phyloP scores from a whole-genome alignment of 2,329 filamentous ascomycete species.

The Fusarium albidum region DNA sequence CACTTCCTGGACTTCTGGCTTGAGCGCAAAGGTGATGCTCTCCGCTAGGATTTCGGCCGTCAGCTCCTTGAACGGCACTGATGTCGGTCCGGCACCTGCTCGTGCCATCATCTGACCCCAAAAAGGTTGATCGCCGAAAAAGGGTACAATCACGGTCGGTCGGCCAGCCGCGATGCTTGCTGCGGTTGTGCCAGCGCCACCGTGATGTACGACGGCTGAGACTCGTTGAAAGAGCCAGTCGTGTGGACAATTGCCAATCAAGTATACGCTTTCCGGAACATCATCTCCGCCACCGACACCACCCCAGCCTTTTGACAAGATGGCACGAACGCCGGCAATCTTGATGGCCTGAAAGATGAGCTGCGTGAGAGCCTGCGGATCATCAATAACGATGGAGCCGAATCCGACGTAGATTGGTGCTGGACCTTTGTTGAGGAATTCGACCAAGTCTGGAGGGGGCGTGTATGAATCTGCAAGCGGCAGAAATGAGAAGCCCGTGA shows the following conservation, averaged over 20 bases:
- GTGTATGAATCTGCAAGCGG: slow-evolving; percentile 60
- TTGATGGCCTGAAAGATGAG: slow-evolving; percentile 68
- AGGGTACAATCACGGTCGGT: slow-evolving; percentile 71
- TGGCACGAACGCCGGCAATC: slow-evolving; percentile 63
- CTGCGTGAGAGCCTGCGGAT: slow-evolving; percentile 64
- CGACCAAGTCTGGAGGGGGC: slow-evolving; percentile 60
- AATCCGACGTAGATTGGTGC: slow-evolving; percentile 73
- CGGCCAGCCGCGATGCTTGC: slow-evolving; percentile 67
- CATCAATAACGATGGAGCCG: slow-evolving; percentile 71
- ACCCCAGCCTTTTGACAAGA: slow-evolving; percentile 73
- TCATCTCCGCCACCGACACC: slow-evolving; percentile 60
- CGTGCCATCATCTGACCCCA: slow-evolving; percentile 70
- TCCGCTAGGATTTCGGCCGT: slow-evolving; percentile 63
- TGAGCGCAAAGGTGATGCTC: slow-evolving; percentile 61
- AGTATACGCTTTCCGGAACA: slow-evolving; percentile 59
- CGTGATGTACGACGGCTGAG: slow-evolving; percentile 68
- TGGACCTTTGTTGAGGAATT: slow-evolving; percentile 64
- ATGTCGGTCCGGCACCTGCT: slow-evolving; percentile 67
- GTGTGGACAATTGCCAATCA: slow-evolving; percentile 71
- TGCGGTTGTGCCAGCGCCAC: slow-evolving; percentile 71
- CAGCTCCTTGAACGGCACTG: slow-evolving; percentile 65
- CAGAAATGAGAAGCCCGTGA: slow-evolving; percentile 71
- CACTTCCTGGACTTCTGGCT: slow-evolving; percentile 53
- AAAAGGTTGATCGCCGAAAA: slow-evolving; percentile 72
- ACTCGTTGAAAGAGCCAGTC: slow-evolving; percentile 72